Evolutionary conservation across 345 rosid genomes (phyloP).

Genomic region (Aquilaria malaccensis): DNA sequence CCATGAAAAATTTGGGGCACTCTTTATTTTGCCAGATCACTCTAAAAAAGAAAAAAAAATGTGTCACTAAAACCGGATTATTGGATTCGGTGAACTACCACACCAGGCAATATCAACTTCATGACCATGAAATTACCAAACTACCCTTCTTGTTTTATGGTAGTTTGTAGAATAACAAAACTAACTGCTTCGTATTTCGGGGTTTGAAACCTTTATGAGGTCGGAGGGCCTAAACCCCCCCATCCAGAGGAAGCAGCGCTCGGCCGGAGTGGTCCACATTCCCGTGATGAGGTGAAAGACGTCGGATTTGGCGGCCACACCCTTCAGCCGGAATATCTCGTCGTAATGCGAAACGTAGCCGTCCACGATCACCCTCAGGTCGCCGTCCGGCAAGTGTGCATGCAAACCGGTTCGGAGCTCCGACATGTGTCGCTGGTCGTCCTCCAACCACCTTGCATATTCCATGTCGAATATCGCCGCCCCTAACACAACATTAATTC

Average conservation of each 20-base stretch:
- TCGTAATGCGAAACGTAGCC: constrained; percentile 81
- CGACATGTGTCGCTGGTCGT: constrained; percentile 74
- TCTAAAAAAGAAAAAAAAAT: neutral
- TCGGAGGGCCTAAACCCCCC: constrained; percentile 96
- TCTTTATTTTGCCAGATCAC: constrained; percentile 1
- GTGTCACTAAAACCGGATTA: constrained; percentile 11
- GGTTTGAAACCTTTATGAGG: constrained; percentile 63
- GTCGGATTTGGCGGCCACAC: constrained; percentile 64
- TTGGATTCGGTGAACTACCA: neutral
- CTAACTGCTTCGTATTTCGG: too few relatives aligned
- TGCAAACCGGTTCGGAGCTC: constrained; percentile 73
- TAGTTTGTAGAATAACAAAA: too few relatives aligned
- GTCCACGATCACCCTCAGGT: constrained; percentile 62
- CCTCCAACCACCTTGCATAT: constrained; percentile 90
- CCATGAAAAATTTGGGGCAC: neutral
- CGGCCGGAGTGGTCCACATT: constrained; percentile 83
- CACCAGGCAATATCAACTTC: constrained; percentile 1
- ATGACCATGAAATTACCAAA: neutral
- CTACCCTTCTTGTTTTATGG: neutral
- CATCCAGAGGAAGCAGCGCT: constrained; percentile 98
- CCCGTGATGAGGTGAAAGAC: constrained; percentile 87
- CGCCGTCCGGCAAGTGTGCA: constrained; percentile 68
- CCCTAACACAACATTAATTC: constrained; percentile 28
- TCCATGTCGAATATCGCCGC: constrained; percentile 94
- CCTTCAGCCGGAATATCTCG: constrained; percentile 72